These are phyloP conservation scores for Ceriops tagal DNA, from an alignment of 345 rosid species.

Conservation along the genomic window DNA sequence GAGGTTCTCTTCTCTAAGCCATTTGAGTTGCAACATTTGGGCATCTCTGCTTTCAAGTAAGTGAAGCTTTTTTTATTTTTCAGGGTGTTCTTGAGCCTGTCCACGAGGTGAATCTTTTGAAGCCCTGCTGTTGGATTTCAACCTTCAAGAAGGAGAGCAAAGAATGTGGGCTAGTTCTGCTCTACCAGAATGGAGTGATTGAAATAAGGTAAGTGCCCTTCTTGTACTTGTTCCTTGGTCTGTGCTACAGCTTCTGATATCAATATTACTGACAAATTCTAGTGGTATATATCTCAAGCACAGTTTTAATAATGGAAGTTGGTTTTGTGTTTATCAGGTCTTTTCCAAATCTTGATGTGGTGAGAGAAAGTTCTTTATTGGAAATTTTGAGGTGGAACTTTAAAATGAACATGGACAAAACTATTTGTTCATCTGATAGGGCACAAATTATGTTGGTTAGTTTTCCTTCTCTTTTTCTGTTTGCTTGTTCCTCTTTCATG, in stretches of 20 bases:
- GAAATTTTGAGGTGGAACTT: conserved; percentile 76
- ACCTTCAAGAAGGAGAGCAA: conserved; percentile 48
- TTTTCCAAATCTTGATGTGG: conserved; percentile 65
- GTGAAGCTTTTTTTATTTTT: conserved; percentile 30
- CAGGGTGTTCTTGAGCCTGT: conserved; percentile 51
- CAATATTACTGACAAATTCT: not conserved
- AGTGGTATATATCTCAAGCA: not conserved
- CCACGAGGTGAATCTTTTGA: conserved; percentile 44
- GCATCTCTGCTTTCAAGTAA: conserved; percentile 21
- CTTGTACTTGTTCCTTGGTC: not conserved
- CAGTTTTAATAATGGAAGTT: conserved; percentile 6
- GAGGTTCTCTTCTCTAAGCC: conserved; percentile 12
- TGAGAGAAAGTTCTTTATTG: conserved; percentile 60
- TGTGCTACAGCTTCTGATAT: not conserved
- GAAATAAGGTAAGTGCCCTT: conserved; percentile 59
- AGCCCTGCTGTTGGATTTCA: conserved; percentile 77
- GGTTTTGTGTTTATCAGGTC: conserved; percentile 25
- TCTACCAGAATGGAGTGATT: conserved; percentile 69
- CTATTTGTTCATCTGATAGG: conserved; percentile 38
- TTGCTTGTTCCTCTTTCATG: not conserved
- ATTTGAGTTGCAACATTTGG: conserved; percentile 5
- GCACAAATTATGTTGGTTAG: conserved; percentile 1
- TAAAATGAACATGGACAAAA: conserved; percentile 62
- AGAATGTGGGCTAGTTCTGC: conserved; percentile 51
- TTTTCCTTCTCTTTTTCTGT: conserved; percentile 42